Evolutionary conservation across 306 rosid species (phyloP).

Genomic region (Inga laurina): DNA sequence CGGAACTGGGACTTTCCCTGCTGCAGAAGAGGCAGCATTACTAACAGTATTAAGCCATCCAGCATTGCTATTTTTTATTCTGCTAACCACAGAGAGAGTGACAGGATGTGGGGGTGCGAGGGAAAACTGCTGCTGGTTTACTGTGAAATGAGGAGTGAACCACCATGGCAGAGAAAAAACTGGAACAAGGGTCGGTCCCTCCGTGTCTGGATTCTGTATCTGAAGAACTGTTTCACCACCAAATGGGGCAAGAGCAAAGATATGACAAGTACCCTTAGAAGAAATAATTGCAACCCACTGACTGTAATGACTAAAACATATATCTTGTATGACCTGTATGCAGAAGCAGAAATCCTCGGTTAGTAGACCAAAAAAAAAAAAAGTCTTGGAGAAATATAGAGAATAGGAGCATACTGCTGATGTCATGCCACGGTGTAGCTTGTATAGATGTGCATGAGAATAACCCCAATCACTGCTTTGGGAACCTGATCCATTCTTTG

Average conservation of each 20-base stretch:
- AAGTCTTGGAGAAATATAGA: conserved; percentile 24
- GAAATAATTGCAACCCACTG: conserved; percentile 79
- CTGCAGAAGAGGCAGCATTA: conserved; percentile 84
- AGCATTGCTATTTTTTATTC: conserved; percentile 74
- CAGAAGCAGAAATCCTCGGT: conserved; percentile 26
- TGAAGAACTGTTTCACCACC: conserved; percentile 75
- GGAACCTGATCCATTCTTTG: conserved; percentile 55
- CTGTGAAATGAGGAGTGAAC: conserved; percentile 70
- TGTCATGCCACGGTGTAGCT: conserved; percentile 85
- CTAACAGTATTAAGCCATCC: conserved; percentile 93
- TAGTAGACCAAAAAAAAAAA: conserved; percentile 18
- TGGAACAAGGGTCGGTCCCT: conserved; percentile 67
- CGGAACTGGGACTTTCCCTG: conserved; percentile 73
- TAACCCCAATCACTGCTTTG: conserved; percentile 57
- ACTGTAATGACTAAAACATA: conserved; percentile 69
- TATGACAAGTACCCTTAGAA: conserved; percentile 76
- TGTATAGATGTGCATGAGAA: conserved; percentile 76
- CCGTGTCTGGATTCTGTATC: conserved; percentile 51
- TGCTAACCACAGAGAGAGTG: conserved; percentile 89
- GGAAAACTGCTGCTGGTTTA: conserved; percentile 62
- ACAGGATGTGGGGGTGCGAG: conserved; percentile 76
- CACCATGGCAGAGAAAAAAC: conserved; percentile 82
- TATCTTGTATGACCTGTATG: conserved; percentile 76
- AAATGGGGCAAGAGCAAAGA: conserved; percentile 69
- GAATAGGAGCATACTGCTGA: conserved; percentile 60